Conservation (phyloP, 176 grass and related monocot genomes). For the Juncus effusus region DNA sequence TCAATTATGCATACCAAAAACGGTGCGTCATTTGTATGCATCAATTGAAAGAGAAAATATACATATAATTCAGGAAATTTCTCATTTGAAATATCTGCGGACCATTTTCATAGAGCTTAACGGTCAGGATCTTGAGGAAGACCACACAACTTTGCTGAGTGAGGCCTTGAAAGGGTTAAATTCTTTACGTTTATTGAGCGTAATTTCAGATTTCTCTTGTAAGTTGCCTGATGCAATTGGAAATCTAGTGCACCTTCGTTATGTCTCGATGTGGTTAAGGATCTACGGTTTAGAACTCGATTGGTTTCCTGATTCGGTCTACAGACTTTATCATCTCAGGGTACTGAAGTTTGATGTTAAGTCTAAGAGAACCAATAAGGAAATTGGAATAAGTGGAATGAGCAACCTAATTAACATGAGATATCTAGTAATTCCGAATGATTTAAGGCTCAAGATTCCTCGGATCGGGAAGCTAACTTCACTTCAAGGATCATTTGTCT, state of each 20-base stretch:
- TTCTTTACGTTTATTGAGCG: conserved; percentile 26
- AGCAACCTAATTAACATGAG: conserved; percentile 35
- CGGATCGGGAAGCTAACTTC: conserved; percentile 29
- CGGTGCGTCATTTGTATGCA: conserved; percentile 24
- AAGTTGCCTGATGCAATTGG: conserved; percentile 25
- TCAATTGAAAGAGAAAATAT: conserved; percentile 20
- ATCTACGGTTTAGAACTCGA: not conserved
- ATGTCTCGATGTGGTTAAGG: conserved; percentile 11
- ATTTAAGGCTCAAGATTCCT: conserved; percentile 18
- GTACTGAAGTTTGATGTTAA: conserved; percentile 25
- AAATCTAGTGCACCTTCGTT: conserved; percentile 34
- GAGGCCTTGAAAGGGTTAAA: not conserved
- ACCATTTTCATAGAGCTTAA: conserved; percentile 28
- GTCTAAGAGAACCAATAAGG: not conserved
- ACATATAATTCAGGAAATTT: conserved; percentile 18
- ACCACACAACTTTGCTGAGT: conserved; percentile 11
- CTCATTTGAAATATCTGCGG: conserved; percentile 25
- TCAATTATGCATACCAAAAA: not conserved
- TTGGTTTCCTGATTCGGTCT: conserved; percentile 34
- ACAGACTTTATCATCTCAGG: conserved; percentile 35
- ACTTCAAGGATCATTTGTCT: conserved; percentile 25
- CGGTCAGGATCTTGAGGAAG: conserved; percentile 13
- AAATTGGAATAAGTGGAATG: conserved; percentile 10
- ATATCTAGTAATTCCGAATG: conserved; percentile 10
- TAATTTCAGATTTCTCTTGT: conserved; percentile 13